A percentile compares a stretch with the other conserved stretches of the same genome.
Conservation (phyloP, 495 filamentous ascomycete genomes). For the Neurospora intermedia region DNA sequence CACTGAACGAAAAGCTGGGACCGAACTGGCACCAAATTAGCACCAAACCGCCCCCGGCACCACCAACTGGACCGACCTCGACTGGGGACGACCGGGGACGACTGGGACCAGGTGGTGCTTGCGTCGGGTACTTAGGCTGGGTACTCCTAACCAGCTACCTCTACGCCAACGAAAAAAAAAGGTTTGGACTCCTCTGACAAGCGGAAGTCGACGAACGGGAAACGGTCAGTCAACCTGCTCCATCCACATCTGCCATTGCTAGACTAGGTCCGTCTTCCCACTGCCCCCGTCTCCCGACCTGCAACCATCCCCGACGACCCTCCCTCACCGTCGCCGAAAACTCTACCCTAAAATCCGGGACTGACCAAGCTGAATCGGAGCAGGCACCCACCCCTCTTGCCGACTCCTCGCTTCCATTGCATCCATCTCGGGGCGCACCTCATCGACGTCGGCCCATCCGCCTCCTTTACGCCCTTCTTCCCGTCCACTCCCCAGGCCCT, state of each 20-base stretch:
- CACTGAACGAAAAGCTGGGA: neutral
- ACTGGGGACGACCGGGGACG: neutral
- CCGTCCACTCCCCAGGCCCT: neutral
- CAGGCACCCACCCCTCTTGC: neutral
- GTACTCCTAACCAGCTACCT: constrained; percentile 1
- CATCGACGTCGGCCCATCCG: neutral
- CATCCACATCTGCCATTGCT: neutral
- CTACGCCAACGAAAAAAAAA: constrained; percentile 1
- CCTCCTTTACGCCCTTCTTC: neutral
- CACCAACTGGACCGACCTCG: neutral
- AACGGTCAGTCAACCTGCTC: neutral
- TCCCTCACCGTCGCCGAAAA: neutral
- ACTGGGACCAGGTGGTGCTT: constrained; percentile 1
- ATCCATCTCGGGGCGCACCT: neutral
- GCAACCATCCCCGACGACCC: neutral
- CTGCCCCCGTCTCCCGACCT: neutral
- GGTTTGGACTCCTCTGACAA: constrained; percentile 2
- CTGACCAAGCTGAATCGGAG: neutral
- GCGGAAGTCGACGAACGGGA: neutral
- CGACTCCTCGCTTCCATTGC: neutral
- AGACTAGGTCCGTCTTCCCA: neutral
- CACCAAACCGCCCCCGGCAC: neutral
- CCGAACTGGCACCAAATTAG: neutral
- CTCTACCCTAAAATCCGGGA: neutral
- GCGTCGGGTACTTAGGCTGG: constrained; percentile 4